Conservation (phyloP, 495 filamentous ascomycete species). For the Penicillium cosmopolitanum region DNA sequence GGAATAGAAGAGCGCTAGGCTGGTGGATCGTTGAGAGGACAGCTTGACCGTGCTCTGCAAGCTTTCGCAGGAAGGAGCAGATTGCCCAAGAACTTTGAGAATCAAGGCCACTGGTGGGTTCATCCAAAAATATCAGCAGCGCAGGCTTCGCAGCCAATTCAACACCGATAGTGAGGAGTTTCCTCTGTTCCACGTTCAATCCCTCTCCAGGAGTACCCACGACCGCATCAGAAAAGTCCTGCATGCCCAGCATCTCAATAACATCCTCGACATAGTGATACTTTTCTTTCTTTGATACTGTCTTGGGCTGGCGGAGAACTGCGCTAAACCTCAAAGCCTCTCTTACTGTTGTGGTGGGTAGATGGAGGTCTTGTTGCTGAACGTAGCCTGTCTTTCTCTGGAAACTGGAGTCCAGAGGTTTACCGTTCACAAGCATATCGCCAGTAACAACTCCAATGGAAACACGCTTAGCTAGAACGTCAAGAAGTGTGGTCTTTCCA, state of each 20-base stretch:
- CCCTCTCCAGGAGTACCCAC: conserved; percentile 55
- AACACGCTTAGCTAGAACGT: conserved; percentile 61
- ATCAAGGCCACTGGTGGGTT: conserved; percentile 87
- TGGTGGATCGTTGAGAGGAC: conserved; percentile 96
- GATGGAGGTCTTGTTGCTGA: conserved; percentile 90
- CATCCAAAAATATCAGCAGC: conserved; percentile 92
- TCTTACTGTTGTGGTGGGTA: conserved; percentile 79
- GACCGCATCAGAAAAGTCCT: conserved; percentile 48
- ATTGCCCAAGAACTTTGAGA: conserved; percentile 88
- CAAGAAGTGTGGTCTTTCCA: conserved; percentile 69
- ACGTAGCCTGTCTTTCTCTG: conserved; percentile 92
- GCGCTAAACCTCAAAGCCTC: conserved; percentile 84
- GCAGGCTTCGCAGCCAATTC: conserved; percentile 90
- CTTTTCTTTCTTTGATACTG: conserved; percentile 49
- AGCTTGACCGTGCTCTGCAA: conserved; percentile 85
- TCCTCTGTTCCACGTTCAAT: conserved; percentile 91
- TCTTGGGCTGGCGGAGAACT: conserved; percentile 76
- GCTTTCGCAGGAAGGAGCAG: conserved; percentile 76
- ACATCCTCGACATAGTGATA: conserved; percentile 55
- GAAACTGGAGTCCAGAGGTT: conserved; percentile 70
- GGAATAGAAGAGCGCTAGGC: conserved; percentile 87
- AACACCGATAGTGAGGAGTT: conserved; percentile 87
- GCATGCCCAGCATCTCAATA: conserved; percentile 56
- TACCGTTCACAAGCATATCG: conserved; percentile 59
- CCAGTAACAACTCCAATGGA: conserved; percentile 57